Percentiles rank a stretch among this genome's conserved stretches.
These are phyloP conservation scores for Aquanectria penicillioides DNA, from an alignment of 2,329 filamentous ascomycete genomes.

Conservation along the genomic window DNA sequence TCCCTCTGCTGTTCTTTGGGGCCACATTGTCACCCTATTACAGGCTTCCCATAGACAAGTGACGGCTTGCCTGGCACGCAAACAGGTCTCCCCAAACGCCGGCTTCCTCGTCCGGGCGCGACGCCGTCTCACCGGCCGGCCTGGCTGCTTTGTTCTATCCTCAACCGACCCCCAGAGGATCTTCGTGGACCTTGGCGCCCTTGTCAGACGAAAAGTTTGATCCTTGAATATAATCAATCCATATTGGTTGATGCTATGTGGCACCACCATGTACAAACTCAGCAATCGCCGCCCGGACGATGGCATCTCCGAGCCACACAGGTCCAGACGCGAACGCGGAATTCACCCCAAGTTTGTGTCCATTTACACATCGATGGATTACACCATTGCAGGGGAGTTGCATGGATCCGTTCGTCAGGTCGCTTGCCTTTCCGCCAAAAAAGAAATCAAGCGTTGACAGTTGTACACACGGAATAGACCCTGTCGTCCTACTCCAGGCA, in stretches of 20 bases:
- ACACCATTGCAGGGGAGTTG: slow-evolving; percentile 30
- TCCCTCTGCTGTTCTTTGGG: slow-evolving; percentile 11
- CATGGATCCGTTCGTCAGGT: slow-evolving; percentile 1
- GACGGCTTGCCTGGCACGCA: slow-evolving; percentile 24
- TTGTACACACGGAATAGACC: too few relatives aligned
- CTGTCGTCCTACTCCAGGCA: too few relatives aligned
- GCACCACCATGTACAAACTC: slow-evolving; percentile 25
- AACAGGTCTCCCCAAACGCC: slow-evolving; percentile 29
- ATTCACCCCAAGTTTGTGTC: slow-evolving; percentile 33
- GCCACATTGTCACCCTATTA: slow-evolving; percentile 20
- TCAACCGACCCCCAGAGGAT: slow-evolving; percentile 17
- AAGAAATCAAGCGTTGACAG: too few relatives aligned
- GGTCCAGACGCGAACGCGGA: slow-evolving; percentile 24
- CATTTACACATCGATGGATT: slow-evolving; percentile 27
- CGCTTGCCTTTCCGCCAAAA: slow-evolving; percentile 15
- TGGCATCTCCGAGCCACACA: slow-evolving; percentile 27
- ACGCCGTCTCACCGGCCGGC: slow-evolving; percentile 31
- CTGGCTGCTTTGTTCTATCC: slow-evolving; percentile 8
- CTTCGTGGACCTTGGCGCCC: slow-evolving; percentile 21
- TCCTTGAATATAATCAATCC: slow-evolving; percentile 16
- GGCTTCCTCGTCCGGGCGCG: slow-evolving; percentile 17
- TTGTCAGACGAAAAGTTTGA: slow-evolving; percentile 29
- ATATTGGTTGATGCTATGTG: slow-evolving; percentile 26
- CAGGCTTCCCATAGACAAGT: slow-evolving; percentile 19
- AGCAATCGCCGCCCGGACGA: slow-evolving; percentile 24